Evolutionary conservation across 495 filamentous ascomycete genomes (phyloP), one percentile per base, ranked within the genome.

Genomic region (Lophiostoma macrostomum): DNA sequence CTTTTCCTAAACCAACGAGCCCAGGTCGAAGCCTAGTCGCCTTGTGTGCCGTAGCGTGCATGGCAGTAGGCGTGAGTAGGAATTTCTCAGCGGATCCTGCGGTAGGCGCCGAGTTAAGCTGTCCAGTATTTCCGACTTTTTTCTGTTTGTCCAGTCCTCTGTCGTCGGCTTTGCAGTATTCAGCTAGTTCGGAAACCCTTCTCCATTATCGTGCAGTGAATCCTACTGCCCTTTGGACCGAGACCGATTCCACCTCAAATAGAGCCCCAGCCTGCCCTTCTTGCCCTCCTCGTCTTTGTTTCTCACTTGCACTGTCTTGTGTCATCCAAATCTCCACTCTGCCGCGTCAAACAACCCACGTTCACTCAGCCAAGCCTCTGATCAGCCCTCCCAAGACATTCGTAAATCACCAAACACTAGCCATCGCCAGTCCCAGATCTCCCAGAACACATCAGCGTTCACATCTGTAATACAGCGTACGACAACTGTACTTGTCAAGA

Each of bases 301-400:
- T 40, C 20, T 56, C 44, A 27, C 6, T 11, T 43, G 16, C 31
- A 18, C 40, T 45, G 34, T 45, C 37, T 57, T 57, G 44, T 50
- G 14, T 44, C 53, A 37, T 18, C 27, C 25, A 32, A 30, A 42
- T 57, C 53, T 57, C 53, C 53, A 50, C 53, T 57, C 53, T 28
- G 30, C 46, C 53, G 45, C 53, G 37, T 56, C 43, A 48, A 36
- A 32, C 27, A 28, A 5, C 34, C 30, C 22, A 23, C 11, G 18
- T 47, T n/a, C 34, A 42, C 43, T 22, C 37, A 29, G 53, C 53
- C 53, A 57, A 57, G 53, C 37, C 23, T 14, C 28, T 24, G 53
- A 57, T 44, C 53, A 19, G 30, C 53, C 12, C 1, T n/a, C n/a
- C 53, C 45, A 56, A 50, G 46, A 50, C 19, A 43, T 43, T 39